These are phyloP conservation scores for Priceomyces haplophilus DNA, from an alignment of 805 yeast genomes.

Conservation along the genomic window DNA sequence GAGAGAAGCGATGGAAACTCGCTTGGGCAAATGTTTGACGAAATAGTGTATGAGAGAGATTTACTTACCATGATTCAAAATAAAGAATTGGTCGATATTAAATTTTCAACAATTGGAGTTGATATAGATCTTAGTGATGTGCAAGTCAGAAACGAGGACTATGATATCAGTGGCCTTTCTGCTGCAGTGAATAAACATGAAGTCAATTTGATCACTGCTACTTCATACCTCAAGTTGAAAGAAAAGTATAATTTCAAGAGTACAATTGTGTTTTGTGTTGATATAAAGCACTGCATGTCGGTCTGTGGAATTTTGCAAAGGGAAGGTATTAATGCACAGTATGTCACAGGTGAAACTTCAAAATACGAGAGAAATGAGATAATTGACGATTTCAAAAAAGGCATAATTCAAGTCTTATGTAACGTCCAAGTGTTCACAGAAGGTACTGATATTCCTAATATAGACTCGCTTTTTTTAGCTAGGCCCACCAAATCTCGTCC, in stretches of 20 bases:
- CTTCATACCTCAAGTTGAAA: constrained; percentile 42
- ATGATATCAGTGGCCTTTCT: constrained; percentile 49
- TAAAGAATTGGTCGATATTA: constrained; percentile 68
- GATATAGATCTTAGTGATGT: constrained; percentile 43
- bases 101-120: constrained; percentile 56
- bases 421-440: constrained; percentile 91
- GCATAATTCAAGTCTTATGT: constrained; percentile 67
- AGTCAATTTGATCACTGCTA: constrained; percentile 56
- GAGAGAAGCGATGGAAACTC: constrained; percentile 69
- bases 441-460: constrained; percentile 90
- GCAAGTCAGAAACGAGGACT: constrained; percentile 46
- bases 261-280: constrained; percentile 75
- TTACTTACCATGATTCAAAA: constrained; percentile 63
- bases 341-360: constrained; percentile 66
- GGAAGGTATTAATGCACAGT: constrained; percentile 66
- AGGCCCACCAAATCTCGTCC: constrained; percentile 79
- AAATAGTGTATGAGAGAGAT: constrained; percentile 67
- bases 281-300: constrained; percentile 59
- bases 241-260: constrained; percentile 46
- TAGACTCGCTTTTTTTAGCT: constrained; percentile 74
- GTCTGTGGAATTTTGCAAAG: constrained; percentile 51
- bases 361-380: constrained; percentile 48
- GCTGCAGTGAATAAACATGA: constrained; percentile 51
- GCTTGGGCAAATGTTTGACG: constrained; percentile 60
- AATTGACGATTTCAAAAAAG: constrained; percentile 57